Evolutionary conservation across 345 rosid species (phyloP), one percentile per base, ranked within the genome.

Genomic region (Capsella bursapastoris): DNA sequence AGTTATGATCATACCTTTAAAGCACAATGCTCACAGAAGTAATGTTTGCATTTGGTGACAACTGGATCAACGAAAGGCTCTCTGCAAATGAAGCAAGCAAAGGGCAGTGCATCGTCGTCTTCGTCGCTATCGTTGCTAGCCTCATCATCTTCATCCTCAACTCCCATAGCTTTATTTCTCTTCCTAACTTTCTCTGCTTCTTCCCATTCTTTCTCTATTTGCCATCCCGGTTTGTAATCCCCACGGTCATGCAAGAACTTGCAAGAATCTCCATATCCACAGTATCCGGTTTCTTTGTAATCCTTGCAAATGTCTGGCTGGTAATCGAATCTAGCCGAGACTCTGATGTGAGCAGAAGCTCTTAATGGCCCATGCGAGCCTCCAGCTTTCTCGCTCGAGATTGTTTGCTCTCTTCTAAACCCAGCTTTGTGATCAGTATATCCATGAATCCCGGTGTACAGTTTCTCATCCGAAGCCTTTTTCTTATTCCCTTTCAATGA

Each of bases 11-110:
- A 2, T 77, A 90, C 98, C 98, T 83, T 90, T 48, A 90, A 79
- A 76, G 98, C 96, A 65, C 97, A 93, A 79, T 93, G 98, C 88
- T 93, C 96, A 8, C 96, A 93, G 76, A 93, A 90, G 82, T 87
- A 89, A 63, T 93, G 97, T 77, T 85, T 87, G 89, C 97, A 93
- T 52, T 93, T 89, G 3, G 96, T 90, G 43, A 90, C 82, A 3
- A 93, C 97, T 9, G 97, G 97, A 78, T 93, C 96, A 22, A 84
- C 89, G 79, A 93, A 93, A 8, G 83, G 80, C 56, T 86, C 78
- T 79, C 92, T 87, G 77, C 97, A 90, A 15, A 93, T 90, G 81
- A 86, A 93, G 76, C 97, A 90, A 15, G 97, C 97, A 79, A 90
- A 90, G 7, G 97, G 97, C 57, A 93, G 60, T 0, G 83, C 64